phyloP scores from a whole-genome alignment of 345 rosid species.

The Rhizophora apiculata region DNA sequence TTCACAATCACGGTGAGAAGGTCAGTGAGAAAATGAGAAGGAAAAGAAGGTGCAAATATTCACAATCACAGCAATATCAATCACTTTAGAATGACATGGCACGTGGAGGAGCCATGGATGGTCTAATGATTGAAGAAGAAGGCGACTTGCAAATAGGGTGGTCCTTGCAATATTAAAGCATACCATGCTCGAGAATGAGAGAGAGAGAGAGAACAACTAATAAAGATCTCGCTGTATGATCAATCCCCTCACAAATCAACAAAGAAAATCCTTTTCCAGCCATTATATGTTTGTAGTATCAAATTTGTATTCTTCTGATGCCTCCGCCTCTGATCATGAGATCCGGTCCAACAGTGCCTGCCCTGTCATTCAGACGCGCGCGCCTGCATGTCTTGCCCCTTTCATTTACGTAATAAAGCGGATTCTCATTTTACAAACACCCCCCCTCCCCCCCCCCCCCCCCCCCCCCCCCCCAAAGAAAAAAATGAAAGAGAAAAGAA shows the following conservation, averaged over 20 bases:
- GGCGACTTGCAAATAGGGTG: constrained; percentile 28
- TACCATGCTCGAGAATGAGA: not conserved
- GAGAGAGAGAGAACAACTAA: not conserved
- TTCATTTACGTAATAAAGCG: constrained; percentile 33
- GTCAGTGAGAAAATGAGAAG: not conserved
- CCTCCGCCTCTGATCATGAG: not conserved
- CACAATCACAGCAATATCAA: not conserved
- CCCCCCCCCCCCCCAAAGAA: no score
- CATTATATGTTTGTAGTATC: no score
- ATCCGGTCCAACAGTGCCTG: not conserved
- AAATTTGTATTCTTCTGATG: not conserved
- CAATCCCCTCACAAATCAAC: no score
- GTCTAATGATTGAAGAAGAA: constrained; percentile 37
- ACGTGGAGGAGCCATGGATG: constrained; percentile 22
- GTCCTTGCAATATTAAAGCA: constrained; percentile 17
- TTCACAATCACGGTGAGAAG: no score
- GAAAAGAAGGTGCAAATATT: not conserved
- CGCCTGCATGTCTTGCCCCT: constrained; percentile 48
- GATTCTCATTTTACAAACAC: no score
- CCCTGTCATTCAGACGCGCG: constrained; percentile 12
- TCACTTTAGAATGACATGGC: constrained; percentile 15
- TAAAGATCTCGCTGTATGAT: not conserved
- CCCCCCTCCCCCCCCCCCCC: no score
- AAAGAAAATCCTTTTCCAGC: no score
- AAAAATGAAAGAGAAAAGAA: no score